Evolutionary conservation across 2,329 filamentous ascomycete species (phyloP).

Genomic region (Chrysoporthe austroafricana): DNA sequence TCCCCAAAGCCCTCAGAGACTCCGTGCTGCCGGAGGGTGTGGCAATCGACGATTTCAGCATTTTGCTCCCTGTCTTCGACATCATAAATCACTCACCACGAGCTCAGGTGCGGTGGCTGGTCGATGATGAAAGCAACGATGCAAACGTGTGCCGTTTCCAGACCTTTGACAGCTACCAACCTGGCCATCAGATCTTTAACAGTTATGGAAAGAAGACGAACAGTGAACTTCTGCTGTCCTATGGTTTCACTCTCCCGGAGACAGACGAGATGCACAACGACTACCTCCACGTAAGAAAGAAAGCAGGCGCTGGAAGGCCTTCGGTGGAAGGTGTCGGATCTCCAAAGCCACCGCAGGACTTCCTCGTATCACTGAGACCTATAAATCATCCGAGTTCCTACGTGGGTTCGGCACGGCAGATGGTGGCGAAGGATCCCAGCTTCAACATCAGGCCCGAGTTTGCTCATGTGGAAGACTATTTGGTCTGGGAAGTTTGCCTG

Average conservation of each 20-base stretch:
- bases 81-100: slow-evolving; percentile 71
- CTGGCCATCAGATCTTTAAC: slow-evolving; percentile 65
- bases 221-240: slow-evolving; percentile 68
- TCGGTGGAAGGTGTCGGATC: slow-evolving; percentile 29
- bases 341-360: slow-evolving; percentile 39
- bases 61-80: slow-evolving; percentile 73
- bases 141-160: slow-evolving; percentile 46
- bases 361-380: slow-evolving; percentile 57
- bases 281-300: slow-evolving; percentile 60
- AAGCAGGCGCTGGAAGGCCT: slow-evolving; percentile 36
- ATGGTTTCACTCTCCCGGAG: slow-evolving; percentile 62
- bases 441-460: slow-evolving; percentile 44
- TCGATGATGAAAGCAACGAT: slow-evolving; percentile 45
- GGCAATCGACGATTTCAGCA: slow-evolving; percentile 63
- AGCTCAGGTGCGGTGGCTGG: slow-evolving; percentile 60
- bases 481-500: slow-evolving; percentile 55
- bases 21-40: slow-evolving; percentile 41
- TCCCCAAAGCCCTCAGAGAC: slow-evolving; percentile 43
- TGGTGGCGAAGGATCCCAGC: slow-evolving; percentile 33
- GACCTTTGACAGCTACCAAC: slow-evolving; percentile 46
- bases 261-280: slow-evolving; percentile 58
- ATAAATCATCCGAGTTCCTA: slow-evolving; percentile 52
- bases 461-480: slow-evolving; percentile 55
- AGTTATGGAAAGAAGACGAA: slow-evolving; percentile 79
- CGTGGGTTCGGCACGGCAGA: slow-evolving; percentile 47